A percentile compares a stretch with the other conserved stretches of the same genome.
Conservation (phyloP, 371 early-diverging fungal genomes). For the Amoeboaphelidium occidentale region DNA sequence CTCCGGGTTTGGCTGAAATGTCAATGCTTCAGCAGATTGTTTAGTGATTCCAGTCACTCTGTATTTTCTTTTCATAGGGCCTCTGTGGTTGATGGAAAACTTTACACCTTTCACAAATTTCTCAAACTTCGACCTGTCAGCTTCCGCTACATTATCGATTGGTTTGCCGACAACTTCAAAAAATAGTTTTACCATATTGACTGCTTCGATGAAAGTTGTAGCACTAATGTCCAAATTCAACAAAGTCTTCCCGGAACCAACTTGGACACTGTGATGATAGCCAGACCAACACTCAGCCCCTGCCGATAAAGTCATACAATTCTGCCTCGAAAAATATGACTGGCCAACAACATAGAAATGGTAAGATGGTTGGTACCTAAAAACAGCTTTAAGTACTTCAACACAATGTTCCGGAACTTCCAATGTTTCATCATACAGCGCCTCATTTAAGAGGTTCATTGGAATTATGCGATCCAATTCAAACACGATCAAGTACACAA, state of each 20-base stretch:
- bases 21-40: conserved; percentile 20
- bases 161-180: neutral
- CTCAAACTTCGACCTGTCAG: too few species aligned
- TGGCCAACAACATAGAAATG: neutral
- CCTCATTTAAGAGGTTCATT: too few species aligned
- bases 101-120: conserved; percentile 12
- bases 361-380: neutral
- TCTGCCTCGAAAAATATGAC: neutral
- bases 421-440: too few species aligned
- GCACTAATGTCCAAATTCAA: neutral
- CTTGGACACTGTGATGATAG: neutral
- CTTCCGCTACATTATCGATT: neutral
- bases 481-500: too few species aligned
- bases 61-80: conserved; percentile 31
- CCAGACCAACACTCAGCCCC: neutral
- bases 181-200: neutral
- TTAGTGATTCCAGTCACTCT: conserved; percentile 33
- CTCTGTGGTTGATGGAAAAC: conserved; percentile 41
- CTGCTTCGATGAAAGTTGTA: neutral
- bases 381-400: too few species aligned
- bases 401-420: too few species aligned
- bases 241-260: neutral
- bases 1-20: conserved; percentile 11
- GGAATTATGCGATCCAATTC: too few species aligned
- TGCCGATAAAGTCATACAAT: neutral